Base-by-base conservation (phyloP, 768 basidiomycete genomes). In the Suillus luteus region DNA sequence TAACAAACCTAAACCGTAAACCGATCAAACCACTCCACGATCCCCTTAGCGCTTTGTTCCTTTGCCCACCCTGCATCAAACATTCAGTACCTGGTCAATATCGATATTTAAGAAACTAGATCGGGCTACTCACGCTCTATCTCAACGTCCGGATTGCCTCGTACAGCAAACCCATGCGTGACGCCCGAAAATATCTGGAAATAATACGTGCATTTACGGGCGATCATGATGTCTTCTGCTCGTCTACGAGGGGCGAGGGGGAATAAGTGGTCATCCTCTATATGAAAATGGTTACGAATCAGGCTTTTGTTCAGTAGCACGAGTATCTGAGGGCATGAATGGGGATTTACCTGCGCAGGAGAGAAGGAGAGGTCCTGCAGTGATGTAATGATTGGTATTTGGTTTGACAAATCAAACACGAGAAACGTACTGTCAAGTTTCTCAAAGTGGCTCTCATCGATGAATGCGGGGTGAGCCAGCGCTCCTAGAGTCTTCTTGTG, bases 141-240 rank as follows among this genome's bases (percentile, higher is more conserved):
- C 1, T 66, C 66, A 3, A 67, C 52, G 33, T 67, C 35, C 3
- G 59, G 61, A 35, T 74, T 27, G 1, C 71, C 62, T 12, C 65
- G 68, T 17, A 63, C 48, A 10, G 69, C 68, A 19, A 73, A 73
- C 11, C 71, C 71, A 12, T 73, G 73, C 1, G 55, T 33, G 5
- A 84, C 76, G 0, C 76, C 71, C 1, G 83, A 81, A 72, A 88
- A 88, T 3, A 87, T 74, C 43, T 87, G 86, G 64, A 86, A 72
- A 54, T 82, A 79, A 69, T 87, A 88, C 2, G 70, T 75, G 5
- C 81, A 77, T 57, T 85, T 83, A 19, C 70, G 76, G 41, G 78
- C 79, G 1, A 80, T 75, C 31, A 88, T 66, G 9, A 87, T 81
- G 46, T 85, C 85, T 64, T 87, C 86, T 0, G 85, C 86, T 1